Base-by-base conservation (phyloP, 108 stramenopile species). In the Cyclotella cryptica region DNA sequence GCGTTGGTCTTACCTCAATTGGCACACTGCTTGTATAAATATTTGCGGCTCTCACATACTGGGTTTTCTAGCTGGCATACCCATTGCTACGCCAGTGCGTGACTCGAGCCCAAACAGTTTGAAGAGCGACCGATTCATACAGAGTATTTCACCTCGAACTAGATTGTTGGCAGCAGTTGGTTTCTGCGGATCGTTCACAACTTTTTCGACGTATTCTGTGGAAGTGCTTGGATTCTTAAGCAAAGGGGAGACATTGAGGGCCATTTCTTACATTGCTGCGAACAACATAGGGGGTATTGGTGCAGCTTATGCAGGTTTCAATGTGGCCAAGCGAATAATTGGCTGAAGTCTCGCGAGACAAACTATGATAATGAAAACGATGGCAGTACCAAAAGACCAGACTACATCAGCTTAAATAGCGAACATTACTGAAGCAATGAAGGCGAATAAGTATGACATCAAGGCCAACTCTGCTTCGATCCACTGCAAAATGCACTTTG, bases 1-100 rank as follows among this genome's bases (percentile, higher is more conserved):
- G 26, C 46, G 72, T 41, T 49, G 55, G 39, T 41, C 14, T 44
- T 45, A 69, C 7, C 24, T 59, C 24, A 79, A 75, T 0, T 87
- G 84, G 84, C 93, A 91, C 47, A 94, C 90, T 40, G 90, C 90
- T 44, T 90, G 86, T 6, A 90, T 94, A 35, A 94, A 94, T 67
- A 77, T 92, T n/a, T 72, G 62, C 21, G 93, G 93, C 12, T 86
- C 87, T 49, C 89, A 89, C 52, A 46, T 90, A 5, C 65, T 94
- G 55, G 93, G 90, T 28, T 81, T 79, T 14, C 75, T 94, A 15
- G 67, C 86, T 12, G 89, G 77, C 1, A 55, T 79, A 21, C 89
- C 89, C 0, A 51, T 66, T 27, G 26, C 49, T 51, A 46, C 43
- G 47, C 0, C 72, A n/a, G 29, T 66, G 41, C 59, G 55, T 41